phyloP scores from a whole-genome alignment of 176 grass and related monocot species.

The Lolium multiflorum region DNA sequence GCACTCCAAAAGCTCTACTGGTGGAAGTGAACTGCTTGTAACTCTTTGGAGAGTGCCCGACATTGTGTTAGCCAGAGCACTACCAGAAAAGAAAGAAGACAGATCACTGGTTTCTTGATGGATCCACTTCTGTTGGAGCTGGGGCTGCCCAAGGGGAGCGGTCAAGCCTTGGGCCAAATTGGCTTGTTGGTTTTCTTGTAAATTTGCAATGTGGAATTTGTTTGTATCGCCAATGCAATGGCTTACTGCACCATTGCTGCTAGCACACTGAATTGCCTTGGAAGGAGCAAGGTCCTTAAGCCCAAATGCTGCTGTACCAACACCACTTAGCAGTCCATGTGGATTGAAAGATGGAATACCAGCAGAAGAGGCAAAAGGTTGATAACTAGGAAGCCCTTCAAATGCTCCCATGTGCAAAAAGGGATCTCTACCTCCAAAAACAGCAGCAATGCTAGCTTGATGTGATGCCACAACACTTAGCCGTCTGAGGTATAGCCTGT shows the following conservation, averaged over 20 bases:
- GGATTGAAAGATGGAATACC: slow-evolving; percentile 68
- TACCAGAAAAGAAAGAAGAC: no score
- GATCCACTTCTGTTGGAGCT: no score
- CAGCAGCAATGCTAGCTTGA: slow-evolving; percentile 84
- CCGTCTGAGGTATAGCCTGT: slow-evolving; percentile 93
- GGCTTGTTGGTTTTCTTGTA: slow-evolving; percentile 56
- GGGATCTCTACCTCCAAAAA: slow-evolving; percentile 73
- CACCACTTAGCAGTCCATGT: slow-evolving; percentile 56
- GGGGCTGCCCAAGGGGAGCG: no score
- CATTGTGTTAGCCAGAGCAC: no score
- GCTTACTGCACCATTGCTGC: slow-evolving; percentile 36
- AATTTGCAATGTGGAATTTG: slow-evolving; percentile 52
- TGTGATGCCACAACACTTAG: slow-evolving; percentile 79
- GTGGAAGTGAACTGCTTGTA: no score
- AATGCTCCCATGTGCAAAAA: slow-evolving; percentile 80
- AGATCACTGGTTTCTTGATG: no score
- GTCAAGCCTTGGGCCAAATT: slow-evolving; percentile 55
- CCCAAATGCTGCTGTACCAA: slow-evolving; percentile 44
- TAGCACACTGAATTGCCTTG: slow-evolving; percentile 49
- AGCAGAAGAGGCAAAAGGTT: slow-evolving; percentile 57
- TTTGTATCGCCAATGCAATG: slow-evolving; percentile 53
- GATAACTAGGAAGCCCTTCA: slow-evolving; percentile 73
- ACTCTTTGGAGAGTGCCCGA: no score
- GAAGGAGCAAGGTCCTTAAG: slow-evolving; percentile 62
- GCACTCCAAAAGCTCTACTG: no score